Base-by-base conservation (phyloP, 805 yeast species). In the Candida krabiensis region DNA sequence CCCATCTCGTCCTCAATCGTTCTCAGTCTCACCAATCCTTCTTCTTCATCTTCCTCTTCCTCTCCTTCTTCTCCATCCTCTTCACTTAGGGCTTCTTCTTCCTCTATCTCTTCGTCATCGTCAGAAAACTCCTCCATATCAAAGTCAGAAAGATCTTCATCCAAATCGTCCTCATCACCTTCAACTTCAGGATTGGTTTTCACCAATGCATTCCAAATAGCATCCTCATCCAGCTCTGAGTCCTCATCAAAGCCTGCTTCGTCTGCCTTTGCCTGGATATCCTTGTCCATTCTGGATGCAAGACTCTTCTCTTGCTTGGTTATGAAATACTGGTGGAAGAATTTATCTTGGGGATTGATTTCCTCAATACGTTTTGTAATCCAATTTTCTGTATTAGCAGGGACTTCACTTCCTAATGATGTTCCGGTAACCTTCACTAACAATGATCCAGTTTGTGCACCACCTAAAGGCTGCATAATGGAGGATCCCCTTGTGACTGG, bases 401-500 rank as follows among this genome's bases (percentile, higher is more conserved):
- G 96, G 11, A 74, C 58, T n/a, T 70, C 75, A 4, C 61, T 60
- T 12, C 50, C 56, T 13, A 56, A 50, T 4, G 47, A 47, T 21
- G 38, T 37, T 23, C 51, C 57, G 4, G 86, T 75, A n/a, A 87
- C 78, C 53, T 70, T 80, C 9, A 85, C 86, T 49, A 85, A 69
- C 37, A 84, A 64, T 4, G 81, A 67, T 8, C 85, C 86, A 15
- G 86, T 81, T 46, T 83, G 85, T 1, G 80, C 73, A 46, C 96
- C 97, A 30, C 95, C 89, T 48, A 93, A 71, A 35, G 99, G 98
- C 70, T 93, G 99, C 98, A 93, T 93, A 58, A 93, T 90, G 30
- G 97, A 88, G 4, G 84, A 71, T 55, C 98, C 98, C 59, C 85
- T 81, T n/a, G 81, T 67, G 23, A 69, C 61, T 14, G 80, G 71